Conservation (phyloP, 2,329 filamentous ascomycete genomes). For the Fusarium torreyae region DNA sequence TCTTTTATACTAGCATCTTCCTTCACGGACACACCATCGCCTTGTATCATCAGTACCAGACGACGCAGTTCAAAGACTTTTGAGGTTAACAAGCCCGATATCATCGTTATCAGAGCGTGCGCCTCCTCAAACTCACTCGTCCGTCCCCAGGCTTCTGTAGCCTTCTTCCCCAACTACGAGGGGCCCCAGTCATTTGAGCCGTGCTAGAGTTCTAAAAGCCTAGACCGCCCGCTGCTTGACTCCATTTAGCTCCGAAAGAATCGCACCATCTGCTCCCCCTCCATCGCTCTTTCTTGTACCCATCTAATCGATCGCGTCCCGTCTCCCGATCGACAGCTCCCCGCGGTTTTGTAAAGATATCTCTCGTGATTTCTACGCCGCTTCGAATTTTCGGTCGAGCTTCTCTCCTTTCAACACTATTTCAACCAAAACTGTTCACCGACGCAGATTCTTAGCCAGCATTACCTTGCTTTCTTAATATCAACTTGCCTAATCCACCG, state of each 20-base stretch:
- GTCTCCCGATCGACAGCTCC: slow-evolving; percentile 44
- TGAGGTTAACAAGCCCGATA: slow-evolving; percentile 9
- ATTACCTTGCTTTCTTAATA: slow-evolving; percentile 4
- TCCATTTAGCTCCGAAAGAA: slow-evolving; percentile 48
- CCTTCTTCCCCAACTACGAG: slow-evolving; percentile 33
- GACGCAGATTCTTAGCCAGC: background rate
- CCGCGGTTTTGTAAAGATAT: slow-evolving; percentile 29
- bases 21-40: slow-evolving; percentile 1
- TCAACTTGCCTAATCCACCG: slow-evolving; percentile 22
- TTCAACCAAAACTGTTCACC: background rate
- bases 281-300: slow-evolving; percentile 44
- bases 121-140: slow-evolving; percentile 13
- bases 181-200: slow-evolving; percentile 32
- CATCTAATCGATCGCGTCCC: slow-evolving; percentile 49
- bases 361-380: slow-evolving; percentile 40
- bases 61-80: slow-evolving; percentile 7
- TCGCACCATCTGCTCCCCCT: slow-evolving; percentile 50
- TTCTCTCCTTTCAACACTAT: slow-evolving; percentile 15
- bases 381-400: slow-evolving; percentile 20
- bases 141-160: slow-evolving; percentile 20
- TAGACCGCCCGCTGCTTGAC: slow-evolving; percentile 48
- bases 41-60: slow-evolving; percentile 19
- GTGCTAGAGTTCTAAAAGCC: slow-evolving; percentile 36
- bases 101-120: slow-evolving; percentile 17
- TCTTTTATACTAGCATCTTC: slow-evolving; percentile 10